Evolutionary conservation across 164 flowering plant species (phyloP), one percentile per base, ranked within the genome.

Genomic region (Aristolochia californica): DNA sequence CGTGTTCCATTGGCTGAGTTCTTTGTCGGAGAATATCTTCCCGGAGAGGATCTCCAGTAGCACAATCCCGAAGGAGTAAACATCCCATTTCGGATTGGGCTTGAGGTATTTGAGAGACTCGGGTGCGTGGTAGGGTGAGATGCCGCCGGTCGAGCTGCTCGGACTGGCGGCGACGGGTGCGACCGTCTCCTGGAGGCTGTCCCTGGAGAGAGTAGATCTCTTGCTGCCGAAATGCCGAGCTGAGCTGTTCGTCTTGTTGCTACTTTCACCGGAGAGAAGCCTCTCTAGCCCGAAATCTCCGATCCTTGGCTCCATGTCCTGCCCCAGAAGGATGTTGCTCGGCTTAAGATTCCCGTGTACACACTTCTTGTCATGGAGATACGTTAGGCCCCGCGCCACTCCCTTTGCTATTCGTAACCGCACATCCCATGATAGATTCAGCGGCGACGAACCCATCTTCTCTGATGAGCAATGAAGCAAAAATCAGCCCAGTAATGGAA

Each of bases 301-400:
- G 30, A 94, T 77, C 56, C 70, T 77, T 34, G 99, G 95, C 74
- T 94, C 99, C 88, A 84, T 80, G 30, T 94, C 86, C 7, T 48
- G 13, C 47, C 90, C 91, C 66, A 94, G 61, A 0, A 94, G 76
- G 45, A 94, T 79, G 74, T 90, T 94, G 63, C 78, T 80, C 30
- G 97, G 96, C 75, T 88, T 94, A 18, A 94, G 69, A 64, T 94
- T 90, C 2, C 95, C 99, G 45, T 94, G 99, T 26, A 90, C 99
- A 52, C 85, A 87, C 68, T 84, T 94, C 84, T 83, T 90, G 61
- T 93, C 99, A 62, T 93, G 99, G 53, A 93, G 83, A 71, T 81
- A 85, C 5, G 73, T 45, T 14, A 94, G 77, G 56, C 95, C 99
- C 28, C 91, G 78, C 4, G 96, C 99, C 51, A 88, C 77, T 0